Evolutionary conservation across 2,329 filamentous ascomycete species (phyloP), one percentile per base, ranked within the genome.

Genomic region (Arachnomyces sp.): DNA sequence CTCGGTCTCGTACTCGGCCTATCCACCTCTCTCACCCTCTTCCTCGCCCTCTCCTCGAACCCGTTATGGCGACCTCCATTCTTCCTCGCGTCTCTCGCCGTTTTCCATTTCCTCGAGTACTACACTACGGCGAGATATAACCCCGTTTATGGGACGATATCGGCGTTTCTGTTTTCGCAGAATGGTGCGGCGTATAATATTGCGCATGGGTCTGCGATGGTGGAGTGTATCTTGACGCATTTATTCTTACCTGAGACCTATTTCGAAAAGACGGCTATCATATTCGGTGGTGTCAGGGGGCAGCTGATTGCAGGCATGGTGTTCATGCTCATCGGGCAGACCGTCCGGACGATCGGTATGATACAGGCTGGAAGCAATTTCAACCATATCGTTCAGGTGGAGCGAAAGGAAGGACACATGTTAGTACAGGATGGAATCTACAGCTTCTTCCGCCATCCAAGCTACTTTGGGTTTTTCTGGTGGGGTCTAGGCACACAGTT

Each of bases 401-500:
- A 76, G 47, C 77, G 71, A 46, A 82, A 79, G 54, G 73, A 79
- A 3, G 78, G 77, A 1, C 92, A 98, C 61, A 71, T 71, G 34
- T 73, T 98, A n/a, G 84, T 98, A 2, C 94, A 83, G 0, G 70
- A 70, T 18, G 92, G 92, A 1, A 67, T 96, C 28, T 98, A 96
- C 61, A 67, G 69, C 6, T 61, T 74, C 33, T 67, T 93, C 38
- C 72, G 92, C 16, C 92, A 98, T 62, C 92, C 92, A 9, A 84
- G 83, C 43, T 98, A 98, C 65, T 95, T 96, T 67, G 92, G 90
- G 3, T 98, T 95, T 68, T 98, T 94, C 64, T 96, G 88, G 80
- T 98, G 90, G 90, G 87, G 85, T 0, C 57, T 96, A n/a, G 92
- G 92, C 4, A 94, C 89, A 9, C 92, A 98, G 70, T 57, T 96